Percentiles rank a stretch among this genome's conserved stretches.
Conservation (phyloP, 192 early-diverging fungal species). For the Nowakowskiella sp. region DNA sequence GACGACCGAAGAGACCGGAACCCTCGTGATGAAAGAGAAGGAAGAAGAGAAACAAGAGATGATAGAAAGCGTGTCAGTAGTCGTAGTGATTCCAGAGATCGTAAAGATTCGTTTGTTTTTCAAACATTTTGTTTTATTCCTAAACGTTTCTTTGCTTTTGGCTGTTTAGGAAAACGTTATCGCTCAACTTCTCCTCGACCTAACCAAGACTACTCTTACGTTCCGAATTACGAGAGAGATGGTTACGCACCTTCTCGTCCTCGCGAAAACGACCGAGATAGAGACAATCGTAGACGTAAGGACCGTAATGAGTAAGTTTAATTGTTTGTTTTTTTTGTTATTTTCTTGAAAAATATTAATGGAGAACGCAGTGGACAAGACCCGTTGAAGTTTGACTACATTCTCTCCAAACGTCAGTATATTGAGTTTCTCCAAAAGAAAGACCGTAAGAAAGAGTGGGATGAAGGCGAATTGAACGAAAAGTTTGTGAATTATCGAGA, state of each 20-base stretch:
- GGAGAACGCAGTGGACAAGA: slow-evolving; percentile 32
- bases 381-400: slow-evolving; percentile 66
- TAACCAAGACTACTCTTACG: too few relatives aligned
- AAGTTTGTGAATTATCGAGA: slow-evolving; percentile 80
- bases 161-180: too few relatives aligned
- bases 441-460: slow-evolving; percentile 48
- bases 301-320: slow-evolving; percentile 7
- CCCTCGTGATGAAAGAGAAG: too few relatives aligned
- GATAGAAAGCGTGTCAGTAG: too few relatives aligned
- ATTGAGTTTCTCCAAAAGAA: slow-evolving; percentile 59
- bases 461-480: slow-evolving; percentile 71
- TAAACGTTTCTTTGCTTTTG: too few relatives aligned
- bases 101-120: too few relatives aligned
- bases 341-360: neutral
- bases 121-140: too few relatives aligned
- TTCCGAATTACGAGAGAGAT: slow-evolving; percentile 81
- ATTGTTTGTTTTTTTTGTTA: slow-evolving; percentile 2
- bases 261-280: slow-evolving; percentile 31
- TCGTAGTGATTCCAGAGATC: too few relatives aligned
- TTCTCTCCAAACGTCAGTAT: slow-evolving; percentile 57
- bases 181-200: too few relatives aligned
- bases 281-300: slow-evolving; percentile 18
- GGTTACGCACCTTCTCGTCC: slow-evolving; percentile 56
- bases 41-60: too few relatives aligned
- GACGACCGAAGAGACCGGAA: too few relatives aligned